Evolutionary conservation across 169 alveolate genomes (phyloP).

Genomic region (Plasmodium relictum): DNA sequence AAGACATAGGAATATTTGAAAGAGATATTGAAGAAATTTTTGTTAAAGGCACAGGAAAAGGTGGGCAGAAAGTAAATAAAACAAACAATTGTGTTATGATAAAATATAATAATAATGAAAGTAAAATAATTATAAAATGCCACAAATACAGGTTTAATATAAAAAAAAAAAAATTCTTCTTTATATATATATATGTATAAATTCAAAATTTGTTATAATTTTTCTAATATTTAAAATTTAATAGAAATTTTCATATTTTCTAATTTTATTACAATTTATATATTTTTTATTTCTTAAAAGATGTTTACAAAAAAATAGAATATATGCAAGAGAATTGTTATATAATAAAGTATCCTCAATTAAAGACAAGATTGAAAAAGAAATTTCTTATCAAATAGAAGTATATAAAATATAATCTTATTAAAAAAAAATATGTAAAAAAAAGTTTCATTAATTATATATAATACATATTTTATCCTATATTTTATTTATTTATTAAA

Average conservation of each 20-base stretch:
- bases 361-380: slow-evolving; percentile 26
- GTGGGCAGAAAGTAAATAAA: slow-evolving; percentile 93
- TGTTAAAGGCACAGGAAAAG: slow-evolving; percentile 91
- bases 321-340: slow-evolving; percentile 82
- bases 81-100: slow-evolving; percentile 90
- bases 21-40: slow-evolving; percentile 82
- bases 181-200: not conserved
- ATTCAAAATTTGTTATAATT: not conserved
- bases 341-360: slow-evolving; percentile 72
- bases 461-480: not conserved
- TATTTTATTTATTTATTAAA: not conserved
- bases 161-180: not conserved
- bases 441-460: not conserved
- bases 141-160: slow-evolving; percentile 76
- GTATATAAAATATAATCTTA: not conserved
- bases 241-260: not conserved
- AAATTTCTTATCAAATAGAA: slow-evolving; percentile 15
- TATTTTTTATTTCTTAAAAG: slow-evolving; percentile 1
- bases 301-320: slow-evolving; percentile 81
- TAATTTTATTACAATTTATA: not conserved
- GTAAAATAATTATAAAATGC: slow-evolving; percentile 79
- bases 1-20: slow-evolving; percentile 65
- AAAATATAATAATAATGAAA: slow-evolving; percentile 77
- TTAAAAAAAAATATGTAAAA: not conserved
- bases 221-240: not conserved